Evolutionary conservation across 371 early-diverging fungal genomes (phyloP).

Genomic region (Mucor mucedo): DNA sequence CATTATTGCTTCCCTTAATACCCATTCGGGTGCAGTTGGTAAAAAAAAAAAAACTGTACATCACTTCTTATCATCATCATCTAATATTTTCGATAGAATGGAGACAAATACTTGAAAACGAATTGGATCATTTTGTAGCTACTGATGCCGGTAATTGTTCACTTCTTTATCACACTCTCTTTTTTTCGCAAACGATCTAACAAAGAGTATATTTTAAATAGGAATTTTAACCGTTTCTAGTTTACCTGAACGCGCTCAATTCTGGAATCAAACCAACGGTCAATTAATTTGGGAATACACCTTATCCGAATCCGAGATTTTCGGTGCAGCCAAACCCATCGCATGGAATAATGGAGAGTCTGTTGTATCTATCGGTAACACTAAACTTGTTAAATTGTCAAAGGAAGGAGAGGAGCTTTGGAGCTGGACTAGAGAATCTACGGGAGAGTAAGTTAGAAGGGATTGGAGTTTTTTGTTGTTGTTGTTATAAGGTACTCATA

Average conservation of each 20-base stretch:
- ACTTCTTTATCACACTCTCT: too few relatives aligned
- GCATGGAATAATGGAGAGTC: constrained; percentile 27
- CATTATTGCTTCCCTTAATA: constrained; percentile 61
- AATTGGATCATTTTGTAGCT: constrained; percentile 22
- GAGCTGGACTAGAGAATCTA: constrained; percentile 22
- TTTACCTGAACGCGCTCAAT: constrained; percentile 47
- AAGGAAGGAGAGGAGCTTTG: constrained; percentile 29
- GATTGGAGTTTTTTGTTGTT: too few relatives aligned
- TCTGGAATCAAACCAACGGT: constrained; percentile 50
- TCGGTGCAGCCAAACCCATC: constrained; percentile 13
- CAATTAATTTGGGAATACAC: constrained; percentile 29
- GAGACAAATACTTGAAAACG: constrained; percentile 54
- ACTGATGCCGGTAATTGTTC: constrained; percentile 28
- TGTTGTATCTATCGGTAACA: constrained; percentile 15
- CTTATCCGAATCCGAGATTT: constrained; percentile 8
- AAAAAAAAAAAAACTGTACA: neutral
- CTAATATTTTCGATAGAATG: constrained; percentile 35
- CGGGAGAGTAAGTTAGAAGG: constrained; percentile 15
- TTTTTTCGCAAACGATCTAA: too few relatives aligned
- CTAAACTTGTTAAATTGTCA: constrained; percentile 22
- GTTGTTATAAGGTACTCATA: too few relatives aligned
- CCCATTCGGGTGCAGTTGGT: constrained; percentile 65
- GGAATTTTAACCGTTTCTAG: constrained; percentile 53
- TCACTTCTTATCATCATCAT: neutral
- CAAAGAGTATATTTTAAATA: constrained; percentile 6